Conservation (phyloP, 1,284 basidiomycete genomes). For the Exsudoporus floridanus region DNA sequence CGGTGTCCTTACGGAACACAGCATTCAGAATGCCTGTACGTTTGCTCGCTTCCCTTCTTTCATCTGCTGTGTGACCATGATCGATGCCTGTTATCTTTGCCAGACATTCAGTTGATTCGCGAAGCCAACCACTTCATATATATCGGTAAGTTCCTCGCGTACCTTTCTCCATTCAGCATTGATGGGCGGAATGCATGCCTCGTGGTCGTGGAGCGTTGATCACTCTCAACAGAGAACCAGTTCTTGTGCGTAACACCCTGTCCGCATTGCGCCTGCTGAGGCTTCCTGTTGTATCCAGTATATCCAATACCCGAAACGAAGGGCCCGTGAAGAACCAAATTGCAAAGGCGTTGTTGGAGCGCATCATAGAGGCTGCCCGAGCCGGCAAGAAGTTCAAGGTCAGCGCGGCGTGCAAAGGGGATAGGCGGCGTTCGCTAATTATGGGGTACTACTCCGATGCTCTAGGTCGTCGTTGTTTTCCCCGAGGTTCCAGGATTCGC, state of each 20-base stretch:
- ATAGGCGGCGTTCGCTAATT: conserved; percentile 5
- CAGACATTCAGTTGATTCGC: conserved; percentile 79
- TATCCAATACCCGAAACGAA: conserved; percentile 67
- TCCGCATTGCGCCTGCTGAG: conserved; percentile 10
- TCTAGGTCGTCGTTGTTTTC: conserved; percentile 74
- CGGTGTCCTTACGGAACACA: conserved; percentile 81
- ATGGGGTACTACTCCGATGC: neutral
- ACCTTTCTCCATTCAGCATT: conserved; percentile 2
- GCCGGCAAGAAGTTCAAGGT: conserved; percentile 80
- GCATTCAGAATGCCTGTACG: conserved; percentile 85
- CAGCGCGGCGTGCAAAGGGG: neutral
- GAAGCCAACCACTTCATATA: conserved; percentile 88
- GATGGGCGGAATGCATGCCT: conserved; percentile 10
- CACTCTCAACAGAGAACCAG: conserved; percentile 70
- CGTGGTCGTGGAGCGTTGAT: conserved; percentile 10
- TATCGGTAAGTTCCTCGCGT: conserved; percentile 57
- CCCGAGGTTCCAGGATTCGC: conserved; percentile 83
- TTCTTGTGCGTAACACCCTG: conserved; percentile 72
- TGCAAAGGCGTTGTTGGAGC: conserved; percentile 76
- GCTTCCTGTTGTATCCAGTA: conserved; percentile 45
- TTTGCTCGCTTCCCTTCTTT: conserved; percentile 19
- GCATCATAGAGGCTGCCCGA: conserved; percentile 77
- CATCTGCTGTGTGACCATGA: conserved; percentile 5
- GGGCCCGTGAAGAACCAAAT: conserved; percentile 81
- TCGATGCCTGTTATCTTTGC: neutral